phyloP scores from a whole-genome alignment of 2,329 filamentous ascomycete genomes.

The Metarhizium rileyi region DNA sequence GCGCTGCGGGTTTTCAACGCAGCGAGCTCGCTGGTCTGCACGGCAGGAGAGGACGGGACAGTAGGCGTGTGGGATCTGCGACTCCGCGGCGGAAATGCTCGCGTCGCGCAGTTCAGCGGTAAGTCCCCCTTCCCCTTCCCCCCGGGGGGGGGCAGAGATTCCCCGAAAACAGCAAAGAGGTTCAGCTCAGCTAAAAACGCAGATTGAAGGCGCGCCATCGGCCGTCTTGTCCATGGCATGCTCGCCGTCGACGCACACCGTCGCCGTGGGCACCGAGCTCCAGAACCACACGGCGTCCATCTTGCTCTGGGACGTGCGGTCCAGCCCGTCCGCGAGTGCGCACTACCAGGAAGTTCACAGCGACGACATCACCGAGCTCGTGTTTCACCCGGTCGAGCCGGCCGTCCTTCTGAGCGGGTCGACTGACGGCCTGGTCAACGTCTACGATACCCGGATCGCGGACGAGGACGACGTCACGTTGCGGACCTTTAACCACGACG shows the following conservation, averaged over 20 bases:
- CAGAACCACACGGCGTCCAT: constrained; percentile 53
- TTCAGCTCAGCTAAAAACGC: background rate
- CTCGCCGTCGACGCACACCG: constrained; percentile 41
- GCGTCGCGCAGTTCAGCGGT: constrained; percentile 37
- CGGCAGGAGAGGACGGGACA: constrained; percentile 61
- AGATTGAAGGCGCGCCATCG: constrained; percentile 28
- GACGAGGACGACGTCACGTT: constrained; percentile 71
- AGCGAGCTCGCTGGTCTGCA: constrained; percentile 47
- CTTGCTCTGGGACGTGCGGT: constrained; percentile 52
- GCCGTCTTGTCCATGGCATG: constrained; percentile 59
- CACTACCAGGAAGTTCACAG: constrained; percentile 57
- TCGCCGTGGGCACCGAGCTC: constrained; percentile 67
- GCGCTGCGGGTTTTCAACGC: constrained; percentile 48
- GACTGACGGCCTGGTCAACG: constrained; percentile 69
- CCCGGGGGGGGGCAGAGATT: background rate
- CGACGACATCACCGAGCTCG: constrained; percentile 53
- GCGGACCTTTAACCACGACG: constrained; percentile 69
- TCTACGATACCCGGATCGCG: constrained; percentile 60
- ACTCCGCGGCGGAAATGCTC: constrained; percentile 26
- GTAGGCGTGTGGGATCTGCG: constrained; percentile 59
- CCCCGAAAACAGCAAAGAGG: background rate
- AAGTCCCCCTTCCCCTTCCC: constrained; percentile 12
- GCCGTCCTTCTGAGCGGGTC: constrained; percentile 63
- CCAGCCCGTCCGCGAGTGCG: constrained; percentile 31
- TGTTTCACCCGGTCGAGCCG: constrained; percentile 49